Percentiles rank a stretch among this genome's conserved stretches.
phyloP scores from a whole-genome alignment of 495 filamentous ascomycete genomes.

The Ascodesmis nigricans region DNA sequence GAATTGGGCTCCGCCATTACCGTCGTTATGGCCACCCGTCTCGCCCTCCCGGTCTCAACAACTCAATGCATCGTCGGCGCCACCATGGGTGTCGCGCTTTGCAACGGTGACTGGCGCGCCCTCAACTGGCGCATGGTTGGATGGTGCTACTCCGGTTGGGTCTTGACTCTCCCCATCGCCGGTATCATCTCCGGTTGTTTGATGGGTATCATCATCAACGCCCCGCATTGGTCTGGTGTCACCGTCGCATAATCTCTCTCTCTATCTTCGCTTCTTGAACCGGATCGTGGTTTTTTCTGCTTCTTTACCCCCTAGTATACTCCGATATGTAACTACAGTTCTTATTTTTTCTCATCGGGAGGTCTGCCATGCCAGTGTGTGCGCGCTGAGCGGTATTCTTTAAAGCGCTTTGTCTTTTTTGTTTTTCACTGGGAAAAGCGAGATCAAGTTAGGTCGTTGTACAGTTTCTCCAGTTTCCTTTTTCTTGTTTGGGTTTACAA shows the following conservation, averaged over 20 bases:
- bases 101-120: constrained; percentile 33
- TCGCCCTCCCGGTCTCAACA: constrained; percentile 35
- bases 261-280: constrained; percentile 1
- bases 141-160: constrained; percentile 36
- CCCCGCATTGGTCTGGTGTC: constrained; percentile 24
- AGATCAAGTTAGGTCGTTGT: no score
- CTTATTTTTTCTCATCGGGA: no score
- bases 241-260: constrained; percentile 2
- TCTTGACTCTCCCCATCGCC: constrained; percentile 35
- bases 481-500: no score
- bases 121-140: constrained; percentile 40
- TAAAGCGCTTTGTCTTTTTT: no score
- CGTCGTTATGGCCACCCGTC: constrained; percentile 40
- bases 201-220: constrained; percentile 37
- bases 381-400: no score
- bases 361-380: no score
- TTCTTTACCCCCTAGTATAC: no score
- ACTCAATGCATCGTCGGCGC: constrained; percentile 41
- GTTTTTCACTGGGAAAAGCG: no score
- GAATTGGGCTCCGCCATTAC: constrained; percentile 49
- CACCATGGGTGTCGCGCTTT: constrained; percentile 40
- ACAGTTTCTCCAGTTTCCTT: no score
- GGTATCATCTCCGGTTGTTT: constrained; percentile 35
- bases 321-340: no score
- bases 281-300: no score